Evolutionary conservation across 768 basidiomycete species (phyloP).

Genomic region (Boletus vinaceobasis): DNA sequence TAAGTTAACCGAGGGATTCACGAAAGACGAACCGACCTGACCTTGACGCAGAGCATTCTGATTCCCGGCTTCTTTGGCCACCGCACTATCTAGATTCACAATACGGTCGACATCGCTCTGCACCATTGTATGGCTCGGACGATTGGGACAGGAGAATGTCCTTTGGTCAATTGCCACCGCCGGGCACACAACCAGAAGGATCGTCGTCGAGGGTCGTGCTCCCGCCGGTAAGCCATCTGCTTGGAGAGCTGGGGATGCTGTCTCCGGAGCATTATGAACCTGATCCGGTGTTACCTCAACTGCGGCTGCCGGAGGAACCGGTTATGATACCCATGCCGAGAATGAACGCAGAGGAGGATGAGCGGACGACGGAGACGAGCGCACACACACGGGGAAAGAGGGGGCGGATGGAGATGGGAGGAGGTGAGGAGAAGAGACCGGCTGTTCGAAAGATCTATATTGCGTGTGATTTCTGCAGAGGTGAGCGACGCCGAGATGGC

Average conservation of each 20-base stretch:
- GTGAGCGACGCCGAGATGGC: slow-evolving; percentile 35
- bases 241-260: slow-evolving; percentile 22
- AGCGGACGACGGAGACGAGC: slow-evolving; percentile 6
- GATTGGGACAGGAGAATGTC: slow-evolving; percentile 24
- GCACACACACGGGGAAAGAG: slow-evolving; percentile 19
- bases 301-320: slow-evolving; percentile 25
- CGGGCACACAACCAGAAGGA: slow-evolving; percentile 13
- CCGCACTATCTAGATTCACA: slow-evolving; percentile 17
- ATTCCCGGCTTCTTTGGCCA: slow-evolving; percentile 18
- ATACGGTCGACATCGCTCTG: slow-evolving; percentile 24
- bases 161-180: slow-evolving; percentile 16
- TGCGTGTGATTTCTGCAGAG: slow-evolving; percentile 78
- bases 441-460: slow-evolving; percentile 36
- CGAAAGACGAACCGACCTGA: slow-evolving; percentile 1
- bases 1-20: slow-evolving; percentile 9
- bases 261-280: slow-evolving; percentile 15
- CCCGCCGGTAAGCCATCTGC: slow-evolving; percentile 27
- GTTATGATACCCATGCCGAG: neutral
- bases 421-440: slow-evolving; percentile 23
- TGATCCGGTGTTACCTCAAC: slow-evolving; percentile 27
- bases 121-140: slow-evolving; percentile 22
- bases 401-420: slow-evolving; percentile 12
- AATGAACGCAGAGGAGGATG: slow-evolving; percentile 13
- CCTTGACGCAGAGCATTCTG: slow-evolving; percentile 16
- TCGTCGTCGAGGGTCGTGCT: slow-evolving; percentile 24